phyloP scores from a whole-genome alignment of 768 basidiomycete genomes.

The Asterophora parasitica region DNA sequence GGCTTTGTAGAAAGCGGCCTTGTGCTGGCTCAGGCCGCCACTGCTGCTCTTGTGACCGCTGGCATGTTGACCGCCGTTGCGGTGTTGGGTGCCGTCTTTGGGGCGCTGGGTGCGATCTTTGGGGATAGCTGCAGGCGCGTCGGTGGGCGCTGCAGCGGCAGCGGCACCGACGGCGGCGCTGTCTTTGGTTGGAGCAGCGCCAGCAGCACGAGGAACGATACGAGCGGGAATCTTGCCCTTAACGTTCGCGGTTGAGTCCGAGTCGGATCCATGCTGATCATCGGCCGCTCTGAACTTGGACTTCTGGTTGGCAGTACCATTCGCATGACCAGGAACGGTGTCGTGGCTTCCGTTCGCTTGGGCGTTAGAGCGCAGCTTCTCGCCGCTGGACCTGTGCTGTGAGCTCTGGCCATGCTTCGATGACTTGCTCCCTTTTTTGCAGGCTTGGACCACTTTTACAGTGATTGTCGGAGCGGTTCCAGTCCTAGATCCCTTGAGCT shows the following conservation, averaged over 20 bases:
- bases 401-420: no score
- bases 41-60: no score
- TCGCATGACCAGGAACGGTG: no score
- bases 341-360: no score
- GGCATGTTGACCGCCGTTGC: background rate
- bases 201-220: conserved; percentile 4
- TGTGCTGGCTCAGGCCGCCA: no score
- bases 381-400: no score
- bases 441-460: background rate
- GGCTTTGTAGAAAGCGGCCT: background rate
- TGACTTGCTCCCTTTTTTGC: conserved; percentile 1
- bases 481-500: background rate
- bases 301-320: no score
- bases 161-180: background rate
- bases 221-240: background rate
- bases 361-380: no score
- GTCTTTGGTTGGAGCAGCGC: conserved; percentile 10
- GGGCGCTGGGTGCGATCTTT: no score
- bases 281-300: no score
- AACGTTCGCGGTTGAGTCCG: background rate
- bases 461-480: conserved; percentile 2
- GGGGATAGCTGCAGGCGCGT: no score
- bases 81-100: background rate
- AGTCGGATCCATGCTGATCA: no score
- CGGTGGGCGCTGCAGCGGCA: conserved; percentile 12